phyloP scores from a whole-genome alignment of 345 rosid species.

The Xanthoceras sorbifolium region DNA sequence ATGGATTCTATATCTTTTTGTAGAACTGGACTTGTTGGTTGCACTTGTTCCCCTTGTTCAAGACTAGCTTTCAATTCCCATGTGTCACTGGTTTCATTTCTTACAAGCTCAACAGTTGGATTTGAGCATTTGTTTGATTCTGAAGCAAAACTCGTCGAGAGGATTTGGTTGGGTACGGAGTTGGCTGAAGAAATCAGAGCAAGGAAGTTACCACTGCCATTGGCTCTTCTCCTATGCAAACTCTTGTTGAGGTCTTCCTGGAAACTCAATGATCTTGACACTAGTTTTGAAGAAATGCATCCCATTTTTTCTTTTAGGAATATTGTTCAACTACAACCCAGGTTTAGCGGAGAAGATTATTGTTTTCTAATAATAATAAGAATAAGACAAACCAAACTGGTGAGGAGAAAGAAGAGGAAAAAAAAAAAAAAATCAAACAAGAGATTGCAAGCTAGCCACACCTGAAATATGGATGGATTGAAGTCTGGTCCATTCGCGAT shows the following conservation, averaged over 20 bases:
- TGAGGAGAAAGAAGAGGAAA: not conserved
- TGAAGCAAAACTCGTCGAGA: not conserved
- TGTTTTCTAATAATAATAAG: not conserved
- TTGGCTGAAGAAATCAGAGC: constrained; percentile 24
- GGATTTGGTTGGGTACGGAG: not conserved
- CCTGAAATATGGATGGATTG: not conserved
- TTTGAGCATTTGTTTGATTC: constrained; percentile 10
- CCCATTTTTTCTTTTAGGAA: constrained; percentile 28
- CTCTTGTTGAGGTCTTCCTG: constrained; percentile 29
- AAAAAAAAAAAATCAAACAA: not conserved
- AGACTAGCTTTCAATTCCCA: constrained; percentile 6
- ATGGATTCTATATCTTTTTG: not conserved
- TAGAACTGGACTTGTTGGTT: not conserved
- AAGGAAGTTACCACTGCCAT: constrained; percentile 20
- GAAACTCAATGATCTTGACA: constrained; percentile 34
- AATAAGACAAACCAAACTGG: not conserved
- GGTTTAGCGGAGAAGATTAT: not conserved
- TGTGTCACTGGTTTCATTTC: not conserved
- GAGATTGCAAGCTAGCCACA: not conserved
- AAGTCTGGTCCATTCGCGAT: no score
- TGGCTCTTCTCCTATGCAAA: constrained; percentile 23
- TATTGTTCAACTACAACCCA: not conserved
- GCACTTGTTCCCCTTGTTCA: constrained; percentile 11
- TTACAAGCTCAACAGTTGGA: not conserved
- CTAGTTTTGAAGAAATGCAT: constrained; percentile 44